A percentile compares a stretch with the other conserved stretches of the same genome.
phyloP scores from a whole-genome alignment of 2,329 filamentous ascomycete species.

The Chrysosphaeria jannelii region DNA sequence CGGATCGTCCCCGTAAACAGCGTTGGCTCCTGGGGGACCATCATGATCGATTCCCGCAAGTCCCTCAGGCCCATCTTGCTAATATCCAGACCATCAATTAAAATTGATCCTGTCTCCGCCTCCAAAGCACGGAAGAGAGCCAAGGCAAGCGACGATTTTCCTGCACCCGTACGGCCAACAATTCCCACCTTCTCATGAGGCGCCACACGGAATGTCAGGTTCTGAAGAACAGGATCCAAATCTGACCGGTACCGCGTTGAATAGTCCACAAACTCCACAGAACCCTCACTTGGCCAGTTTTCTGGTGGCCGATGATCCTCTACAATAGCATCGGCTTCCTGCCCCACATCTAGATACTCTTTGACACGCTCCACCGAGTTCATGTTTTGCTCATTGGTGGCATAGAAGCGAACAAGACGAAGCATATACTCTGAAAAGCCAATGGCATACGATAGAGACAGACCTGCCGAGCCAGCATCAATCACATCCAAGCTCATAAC shows the following conservation, averaged over 20 bases:
- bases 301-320: slow-evolving; percentile 46
- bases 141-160: slow-evolving; percentile 81
- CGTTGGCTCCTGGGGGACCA: slow-evolving; percentile 90
- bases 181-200: slow-evolving; percentile 84
- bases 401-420: slow-evolving; percentile 85
- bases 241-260: slow-evolving; percentile 70
- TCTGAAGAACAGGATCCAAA: slow-evolving; percentile 58
- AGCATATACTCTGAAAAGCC: slow-evolving; percentile 91
- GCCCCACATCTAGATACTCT: slow-evolving; percentile 88
- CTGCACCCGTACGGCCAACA: slow-evolving; percentile 79
- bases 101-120: slow-evolving; percentile 63
- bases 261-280: slow-evolving; percentile 69
- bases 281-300: slow-evolving; percentile 64
- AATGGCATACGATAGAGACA: slow-evolving; percentile 85
- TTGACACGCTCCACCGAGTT: slow-evolving; percentile 94
- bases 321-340: slow-evolving; percentile 56
- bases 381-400: slow-evolving; percentile 96
- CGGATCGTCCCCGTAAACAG: slow-evolving; percentile 80
- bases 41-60: slow-evolving; percentile 76
- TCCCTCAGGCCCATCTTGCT: slow-evolving; percentile 75
- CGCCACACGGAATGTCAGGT: slow-evolving; percentile 62
- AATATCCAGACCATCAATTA: slow-evolving; percentile 80
- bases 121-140: slow-evolving; percentile 85
- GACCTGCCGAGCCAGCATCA: slow-evolving; percentile 70
- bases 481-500: slow-evolving; percentile 55